Base-by-base conservation (phyloP, 305 asterid species). In the Coffea humblotiana region DNA sequence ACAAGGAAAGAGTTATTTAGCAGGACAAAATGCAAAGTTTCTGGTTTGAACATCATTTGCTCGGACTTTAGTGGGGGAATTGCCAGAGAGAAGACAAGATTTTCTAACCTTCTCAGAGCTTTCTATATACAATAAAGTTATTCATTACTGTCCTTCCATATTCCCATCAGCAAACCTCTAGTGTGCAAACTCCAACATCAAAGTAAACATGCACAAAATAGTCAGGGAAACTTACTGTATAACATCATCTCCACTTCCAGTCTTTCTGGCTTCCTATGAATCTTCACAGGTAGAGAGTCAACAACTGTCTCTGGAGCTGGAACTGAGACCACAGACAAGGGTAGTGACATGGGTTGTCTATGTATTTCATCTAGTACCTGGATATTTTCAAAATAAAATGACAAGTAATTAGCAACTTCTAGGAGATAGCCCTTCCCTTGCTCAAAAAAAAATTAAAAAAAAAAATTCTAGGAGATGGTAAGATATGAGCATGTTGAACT, bases 311-410 rank as follows among this genome's bases (percentile, higher is more conserved):
- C 97, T 40, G 94, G 95, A 82, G 99, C 99, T 27, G 99, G 98
- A 84, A 86, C 91, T 81, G 98, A 88, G 83, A 87, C 88, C 88
- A 85, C 80, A 45, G 97, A 90, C 87, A 89, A 82, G 88, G 99
- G 87, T 84, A 86, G 84, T 2, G 98, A 83, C 92, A 89, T 83
- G 16, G 98, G 98, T 82, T 93, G 98, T 68, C 91, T 91, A 83
- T 95, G 99, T 79, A 93, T 91, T 89, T 93, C 98, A 87, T 95
- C 99, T 82, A 93, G 90, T 58, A 95, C 97, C 99, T 95, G 90
- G 71, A 84, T 27, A 47, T 23, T 19, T 19, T 43, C 52, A 27
- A 51, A 27, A 32, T 16, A n/a, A 72, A 45, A 23, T 56, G 70
- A 54, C 40, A 66, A 76, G 58, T 11, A 9, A 15, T 77, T 35